Base-by-base conservation (phyloP, 2,329 filamentous ascomycete genomes). In the Ascochyta pisi region DNA sequence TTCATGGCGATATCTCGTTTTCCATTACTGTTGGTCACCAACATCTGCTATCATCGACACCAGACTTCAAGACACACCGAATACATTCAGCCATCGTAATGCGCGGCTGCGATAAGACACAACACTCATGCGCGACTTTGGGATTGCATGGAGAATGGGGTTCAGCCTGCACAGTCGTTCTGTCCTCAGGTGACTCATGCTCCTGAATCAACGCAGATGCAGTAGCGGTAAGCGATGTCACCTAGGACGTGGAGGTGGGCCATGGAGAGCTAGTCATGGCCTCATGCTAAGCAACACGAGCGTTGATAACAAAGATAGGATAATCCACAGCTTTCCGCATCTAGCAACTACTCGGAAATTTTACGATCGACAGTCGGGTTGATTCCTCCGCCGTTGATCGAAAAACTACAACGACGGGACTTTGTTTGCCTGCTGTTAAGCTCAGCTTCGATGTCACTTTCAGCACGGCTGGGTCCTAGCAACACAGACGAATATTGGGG, bases 181-280 rank as follows among this genome's bases (percentile, higher is more conserved):
- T 19, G 39, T 39, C 37, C 49, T 35, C n/a, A 42, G n/a, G 22
- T 48, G 35, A 52, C 48, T 48, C 29, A 40, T 41, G 50, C 16
- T 40, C 44, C 35, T 45, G 34, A 23, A 12, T 39, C 38, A 49
- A 50, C 26, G 37, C 49, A 62, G 29, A 23, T 65, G 67, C 62
- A 67, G 62, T 69, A 69, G 61, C 56, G 60, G 60, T 38, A 48
- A 50, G 38, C 57, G 56, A 47, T 42, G 33, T 44, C 37, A 60
- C 42, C 15, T 33, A 49, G 61, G 62, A 59, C 66, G 68, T 65
- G 67, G 64, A 67, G 64, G 52, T 49, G 23, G 48, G 48, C 16
- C 33, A 19, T 3, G 3, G 19, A 19, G 19, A 19, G 58, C 57
- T 57, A 48, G 45, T 16, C 10, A 9, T 31, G 22, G 39, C 37